phyloP scores from a whole-genome alignment of 2,329 filamentous ascomycete genomes.

The Trichocomaceae sp. region DNA sequence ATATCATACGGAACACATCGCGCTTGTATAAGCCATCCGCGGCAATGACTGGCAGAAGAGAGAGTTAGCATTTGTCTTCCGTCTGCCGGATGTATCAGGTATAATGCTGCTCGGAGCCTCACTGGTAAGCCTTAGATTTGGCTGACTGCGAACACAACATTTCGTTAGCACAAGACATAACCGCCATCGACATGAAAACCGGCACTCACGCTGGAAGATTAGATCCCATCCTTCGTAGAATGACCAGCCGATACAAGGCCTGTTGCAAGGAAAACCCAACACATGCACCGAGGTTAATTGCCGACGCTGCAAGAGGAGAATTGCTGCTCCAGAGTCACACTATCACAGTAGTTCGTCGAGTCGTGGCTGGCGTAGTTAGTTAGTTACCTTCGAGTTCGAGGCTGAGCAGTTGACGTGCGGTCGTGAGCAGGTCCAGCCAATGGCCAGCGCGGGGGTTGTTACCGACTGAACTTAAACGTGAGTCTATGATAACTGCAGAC shows the following conservation, averaged over 20 bases:
- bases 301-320: slow-evolving; percentile 1
- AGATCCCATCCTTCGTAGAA: slow-evolving; percentile 46
- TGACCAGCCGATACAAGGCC: slow-evolving; percentile 24
- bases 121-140: slow-evolving; percentile 93
- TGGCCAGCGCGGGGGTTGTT: slow-evolving; percentile 11
- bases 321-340: too few relatives aligned
- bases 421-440: slow-evolving; percentile 12
- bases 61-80: not conserved
- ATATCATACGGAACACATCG: slow-evolving; percentile 86
- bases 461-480: slow-evolving; percentile 6
- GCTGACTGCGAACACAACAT: slow-evolving; percentile 49
- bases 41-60: slow-evolving; percentile 69
- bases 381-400: slow-evolving; percentile 1
- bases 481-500: too few relatives aligned
- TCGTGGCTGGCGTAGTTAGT: slow-evolving; percentile 4
- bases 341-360: too few relatives aligned
- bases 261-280: slow-evolving; percentile 32
- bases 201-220: slow-evolving; percentile 57
- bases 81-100: not conserved
- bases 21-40: slow-evolving; percentile 98
- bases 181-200: not conserved
- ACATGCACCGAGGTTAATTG: slow-evolving; percentile 26
- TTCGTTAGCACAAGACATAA: slow-evolving; percentile 17
- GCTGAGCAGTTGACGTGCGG: slow-evolving; percentile 15
- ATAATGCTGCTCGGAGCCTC: too few relatives aligned